Base-by-base conservation (phyloP, 768 basidiomycete genomes). In the Mycena venus region DNA sequence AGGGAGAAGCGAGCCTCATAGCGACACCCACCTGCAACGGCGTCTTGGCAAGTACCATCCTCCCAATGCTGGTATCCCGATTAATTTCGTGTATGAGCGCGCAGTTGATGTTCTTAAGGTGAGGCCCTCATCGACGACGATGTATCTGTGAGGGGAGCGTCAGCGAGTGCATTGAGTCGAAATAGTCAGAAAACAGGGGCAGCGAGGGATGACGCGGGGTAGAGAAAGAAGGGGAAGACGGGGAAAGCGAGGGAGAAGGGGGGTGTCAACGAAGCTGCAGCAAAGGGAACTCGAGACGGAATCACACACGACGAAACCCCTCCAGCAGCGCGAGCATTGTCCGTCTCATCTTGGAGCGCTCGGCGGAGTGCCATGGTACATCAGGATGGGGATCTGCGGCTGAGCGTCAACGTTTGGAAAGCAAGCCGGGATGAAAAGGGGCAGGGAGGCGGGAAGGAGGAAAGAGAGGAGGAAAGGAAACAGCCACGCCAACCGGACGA, bases 81-180 rank as follows among this genome's bases (percentile, higher is more conserved):
- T 97, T 97, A 77, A 99, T 94, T 82, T 98, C 96, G 70, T 89
- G 88, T 83, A 99, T 95, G 19, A 99, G 90, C 85, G 91, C 93
- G 83, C 96, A 96, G 79, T 99, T 91, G 70, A 98, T 87, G 79
- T 99, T 99, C 87, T 99, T 99, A 80, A 99, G 83, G 27, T 98
- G 88, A 83, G 98, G 0, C 98, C 96, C 83, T 98, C 96, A 80
- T 97, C 96, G 3, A 99, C 98, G 72, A 99, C 95, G 80, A 99
- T 96, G 80, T 97, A 98, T 29, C 95, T 92, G 94, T 94, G n/a
- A n/a, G n/a, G 31, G 49, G 31, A 4, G 32, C 21, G 58, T 56
- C 17, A 69, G 68, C n/a, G 8, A 60, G 7, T 12, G 53, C 31
- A 11, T 25, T 5, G 15, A 3, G 21, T n/a, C n/a, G n/a, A n/a